These are phyloP conservation scores for Olyra latifolia DNA, from an alignment of 176 grass and related monocot genomes.

Conservation along the genomic window DNA sequence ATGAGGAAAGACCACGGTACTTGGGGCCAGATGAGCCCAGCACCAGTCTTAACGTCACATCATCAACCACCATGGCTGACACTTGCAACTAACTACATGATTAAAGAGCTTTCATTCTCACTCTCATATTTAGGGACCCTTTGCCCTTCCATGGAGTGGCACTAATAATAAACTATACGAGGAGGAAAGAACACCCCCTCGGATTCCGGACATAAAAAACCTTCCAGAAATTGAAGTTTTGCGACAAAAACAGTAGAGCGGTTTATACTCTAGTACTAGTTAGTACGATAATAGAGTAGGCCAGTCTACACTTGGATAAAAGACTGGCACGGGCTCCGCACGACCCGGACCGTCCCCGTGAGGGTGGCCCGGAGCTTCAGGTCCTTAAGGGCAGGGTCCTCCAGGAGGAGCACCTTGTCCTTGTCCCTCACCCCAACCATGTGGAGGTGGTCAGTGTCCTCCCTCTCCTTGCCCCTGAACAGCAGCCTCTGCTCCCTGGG, in stretches of 20 bases:
- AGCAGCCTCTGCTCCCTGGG: slow-evolving; percentile 81
- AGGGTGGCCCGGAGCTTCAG: slow-evolving; percentile 49
- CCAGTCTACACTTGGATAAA: slow-evolving; percentile 43
- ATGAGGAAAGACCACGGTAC: slow-evolving; percentile 28
- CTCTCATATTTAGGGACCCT: slow-evolving; percentile 42
- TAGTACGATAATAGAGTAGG: neutral
- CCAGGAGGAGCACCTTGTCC: slow-evolving; percentile 72
- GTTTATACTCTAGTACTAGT: slow-evolving; percentile 18
- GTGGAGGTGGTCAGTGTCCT: slow-evolving; percentile 75
- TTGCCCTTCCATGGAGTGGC: slow-evolving; percentile 49
- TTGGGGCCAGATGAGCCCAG: slow-evolving; percentile 29
- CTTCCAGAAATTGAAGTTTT: slow-evolving; percentile 32
- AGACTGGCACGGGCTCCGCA: slow-evolving; percentile 24
- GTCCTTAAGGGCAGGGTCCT: slow-evolving; percentile 73
- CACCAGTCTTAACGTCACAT: slow-evolving; percentile 31
- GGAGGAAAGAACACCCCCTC: slow-evolving; percentile 20
- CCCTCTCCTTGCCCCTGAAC: slow-evolving; percentile 91
- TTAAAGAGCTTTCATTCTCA: slow-evolving; percentile 23
- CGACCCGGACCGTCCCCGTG: neutral
- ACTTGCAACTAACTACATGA: slow-evolving; percentile 45
- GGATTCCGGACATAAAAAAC: slow-evolving; percentile 39
- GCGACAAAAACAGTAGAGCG: neutral
- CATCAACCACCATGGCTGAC: slow-evolving; percentile 44
- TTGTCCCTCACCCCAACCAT: slow-evolving; percentile 82
- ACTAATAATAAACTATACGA: slow-evolving; percentile 24